phyloP scores from a whole-genome alignment of 768 basidiomycete species.

The Leccinum uliginosum region DNA sequence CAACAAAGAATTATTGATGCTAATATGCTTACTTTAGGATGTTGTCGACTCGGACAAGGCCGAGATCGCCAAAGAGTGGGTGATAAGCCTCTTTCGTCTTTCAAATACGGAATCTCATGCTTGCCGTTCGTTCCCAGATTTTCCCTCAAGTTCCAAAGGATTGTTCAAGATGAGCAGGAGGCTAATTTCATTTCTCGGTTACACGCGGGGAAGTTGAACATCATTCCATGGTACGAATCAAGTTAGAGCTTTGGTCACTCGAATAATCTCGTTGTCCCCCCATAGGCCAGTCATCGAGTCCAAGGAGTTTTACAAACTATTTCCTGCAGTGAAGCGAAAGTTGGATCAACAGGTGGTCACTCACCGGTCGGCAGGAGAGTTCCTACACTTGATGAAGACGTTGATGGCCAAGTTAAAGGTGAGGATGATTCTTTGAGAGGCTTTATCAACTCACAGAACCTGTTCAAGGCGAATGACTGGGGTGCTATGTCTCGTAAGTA shows the following conservation, averaged over 20 bases:
- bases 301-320: slow-evolving; percentile 54
- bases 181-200: slow-evolving; percentile 60
- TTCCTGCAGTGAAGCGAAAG: slow-evolving; percentile 41
- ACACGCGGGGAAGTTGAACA: slow-evolving; percentile 50
- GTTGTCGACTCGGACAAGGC: slow-evolving; percentile 57
- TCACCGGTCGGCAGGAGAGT: slow-evolving; percentile 48
- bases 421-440: not conserved
- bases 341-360: slow-evolving; percentile 48
- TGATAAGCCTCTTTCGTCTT: not conserved
- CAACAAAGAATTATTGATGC: not conserved
- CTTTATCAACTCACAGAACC: not conserved
- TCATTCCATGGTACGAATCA: slow-evolving; percentile 49
- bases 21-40: slow-evolving; percentile 36
- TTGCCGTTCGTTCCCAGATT: slow-evolving; percentile 34
- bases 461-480: slow-evolving; percentile 56
- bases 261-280: not conserved
- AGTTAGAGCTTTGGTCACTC: not conserved
- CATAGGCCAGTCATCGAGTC: slow-evolving; percentile 56
- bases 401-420: slow-evolving; percentile 71
- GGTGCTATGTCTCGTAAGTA: slow-evolving; percentile 52
- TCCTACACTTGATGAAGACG: slow-evolving; percentile 54
- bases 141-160: slow-evolving; percentile 52
- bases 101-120: not conserved
- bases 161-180: slow-evolving; percentile 58
- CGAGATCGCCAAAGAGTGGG: slow-evolving; percentile 58